Evolutionary conservation across 169 alveolate species (phyloP), one percentile per base, ranked within the genome.

Genomic region (Plasmodium sp.): DNA sequence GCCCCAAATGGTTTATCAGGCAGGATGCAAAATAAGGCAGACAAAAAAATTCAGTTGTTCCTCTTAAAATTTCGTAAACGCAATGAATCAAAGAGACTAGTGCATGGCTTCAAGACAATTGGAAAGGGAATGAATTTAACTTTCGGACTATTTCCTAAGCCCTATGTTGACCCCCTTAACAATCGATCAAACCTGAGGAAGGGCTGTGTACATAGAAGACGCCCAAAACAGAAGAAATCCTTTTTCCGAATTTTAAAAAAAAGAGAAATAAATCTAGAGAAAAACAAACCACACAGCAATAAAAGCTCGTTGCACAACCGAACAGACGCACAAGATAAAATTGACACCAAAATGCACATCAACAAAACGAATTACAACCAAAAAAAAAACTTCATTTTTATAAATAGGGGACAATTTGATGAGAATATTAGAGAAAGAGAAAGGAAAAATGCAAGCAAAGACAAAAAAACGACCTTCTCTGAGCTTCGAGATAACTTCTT

Each of bases 131-230:
- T 22, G 22, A 73, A 84, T 67, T 12, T n/a, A 34, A 48, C 75
- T 2, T 74, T 5, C 18, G 18, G 77, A n/a, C 12, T 84, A 73
- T 34, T 51, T 31, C 18, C 9, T 33, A 84, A 84, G 79, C 27
- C 33, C 27, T 16, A 74, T 36, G 41, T 45, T 5, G 62, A 48
- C 41, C n/a, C 18, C n/a, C 5, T 73, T 34, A 73, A 48, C 51
- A 62, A 79, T 18, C 45, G 36, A 31, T 39, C 77, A 62, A 27
- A 34, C 58, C 10, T 80, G 73, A 88, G 83, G 54, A 77, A 88
- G 5, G 9, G 54, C 51, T 22, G 45, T 33, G 73, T 88, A 16
- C 56, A 79, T 88, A 88, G 81, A 80, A 80, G 51, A 80, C 31
- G 31, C 31, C 43, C 71, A 16, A 71, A 58, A 45, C 83, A 48